Evolutionary conservation across 225 moss, liverwort and hornwort genomes (phyloP).

Genomic region (Marchantia polymorpha): DNA sequence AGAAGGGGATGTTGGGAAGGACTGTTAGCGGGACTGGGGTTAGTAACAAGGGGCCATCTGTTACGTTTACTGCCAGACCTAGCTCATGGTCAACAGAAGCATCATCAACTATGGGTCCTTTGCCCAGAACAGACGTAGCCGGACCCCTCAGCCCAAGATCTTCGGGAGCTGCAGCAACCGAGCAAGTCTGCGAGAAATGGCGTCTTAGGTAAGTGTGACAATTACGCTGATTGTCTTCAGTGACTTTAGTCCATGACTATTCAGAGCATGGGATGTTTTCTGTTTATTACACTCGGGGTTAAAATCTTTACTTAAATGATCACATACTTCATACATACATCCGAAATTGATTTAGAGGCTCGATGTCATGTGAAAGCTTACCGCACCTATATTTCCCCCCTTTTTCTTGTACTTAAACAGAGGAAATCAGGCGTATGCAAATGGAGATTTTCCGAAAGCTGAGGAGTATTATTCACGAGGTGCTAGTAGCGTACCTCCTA

Average conservation of each 20-base stretch:
- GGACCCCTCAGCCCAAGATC: constrained; percentile 39
- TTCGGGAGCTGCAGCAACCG: constrained; percentile 52
- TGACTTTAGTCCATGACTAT: no score
- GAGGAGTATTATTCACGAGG: constrained; percentile 95
- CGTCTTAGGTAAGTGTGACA: constrained; percentile 48
- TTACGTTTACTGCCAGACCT: constrained; percentile 28
- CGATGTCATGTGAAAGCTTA: no score
- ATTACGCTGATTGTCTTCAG: no score
- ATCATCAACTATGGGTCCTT: constrained; percentile 36
- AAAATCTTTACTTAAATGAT: no score
- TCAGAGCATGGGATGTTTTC: no score
- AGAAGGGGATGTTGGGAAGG: constrained; percentile 21
- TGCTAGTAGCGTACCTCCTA: constrained; percentile 78
- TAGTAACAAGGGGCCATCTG: constrained; percentile 26
- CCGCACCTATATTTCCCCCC: not conserved
- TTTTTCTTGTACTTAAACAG: constrained; percentile 21
- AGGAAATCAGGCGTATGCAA: constrained; percentile 92
- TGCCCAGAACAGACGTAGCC: constrained; percentile 46
- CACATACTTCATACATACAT: no score
- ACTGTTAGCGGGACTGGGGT: constrained; percentile 18
- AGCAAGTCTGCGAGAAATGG: constrained; percentile 95
- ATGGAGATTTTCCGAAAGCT: constrained; percentile 88
- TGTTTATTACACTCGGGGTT: no score
- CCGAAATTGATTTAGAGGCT: no score
- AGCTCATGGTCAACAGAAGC: constrained; percentile 41